phyloP scores from a whole-genome alignment of 1,139 yeast species.

The Candida sp. region DNA sequence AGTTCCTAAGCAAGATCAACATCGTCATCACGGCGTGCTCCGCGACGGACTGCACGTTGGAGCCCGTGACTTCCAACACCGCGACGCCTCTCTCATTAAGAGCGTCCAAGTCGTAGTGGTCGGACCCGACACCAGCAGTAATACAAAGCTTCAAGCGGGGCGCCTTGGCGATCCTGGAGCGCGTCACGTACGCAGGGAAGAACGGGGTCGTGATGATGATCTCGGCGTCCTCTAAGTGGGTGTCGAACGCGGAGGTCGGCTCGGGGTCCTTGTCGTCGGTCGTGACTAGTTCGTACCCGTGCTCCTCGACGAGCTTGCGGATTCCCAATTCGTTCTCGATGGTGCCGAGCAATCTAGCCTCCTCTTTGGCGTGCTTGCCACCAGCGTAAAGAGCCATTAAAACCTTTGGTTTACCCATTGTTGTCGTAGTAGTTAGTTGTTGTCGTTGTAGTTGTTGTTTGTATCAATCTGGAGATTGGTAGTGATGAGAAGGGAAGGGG shows the following conservation, averaged over 20 bases:
- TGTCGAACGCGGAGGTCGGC: constrained; percentile 57
- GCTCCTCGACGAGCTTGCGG: constrained; percentile 61
- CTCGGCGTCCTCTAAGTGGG: constrained; percentile 72
- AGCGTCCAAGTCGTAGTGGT: constrained; percentile 76
- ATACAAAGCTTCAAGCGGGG: constrained; percentile 73
- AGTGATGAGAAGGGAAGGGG: too few species aligned
- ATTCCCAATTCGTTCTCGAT: constrained; percentile 80
- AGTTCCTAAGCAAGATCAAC: constrained; percentile 73
- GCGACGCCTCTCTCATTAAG: constrained; percentile 68
- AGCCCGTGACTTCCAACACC: constrained; percentile 83
- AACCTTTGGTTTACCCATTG: constrained; percentile 48
- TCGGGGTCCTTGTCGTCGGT: constrained; percentile 77
- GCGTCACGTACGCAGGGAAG: constrained; percentile 79
- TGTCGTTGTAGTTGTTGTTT: neutral
- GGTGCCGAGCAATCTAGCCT: constrained; percentile 66
- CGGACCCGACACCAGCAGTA: constrained; percentile 89
- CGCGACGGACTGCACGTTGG: constrained; percentile 81
- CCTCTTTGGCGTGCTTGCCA: constrained; percentile 61
- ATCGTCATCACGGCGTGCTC: constrained; percentile 84
- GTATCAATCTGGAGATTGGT: too few species aligned
- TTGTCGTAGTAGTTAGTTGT: neutral
- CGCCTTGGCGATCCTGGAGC: constrained; percentile 69
- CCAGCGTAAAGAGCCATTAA: constrained; percentile 62
- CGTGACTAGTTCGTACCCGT: constrained; percentile 71
- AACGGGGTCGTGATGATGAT: constrained; percentile 83